Evolutionary conservation across 2,329 filamentous ascomycete genomes (phyloP).

Genomic region (Byssoonygena ceratinophila): DNA sequence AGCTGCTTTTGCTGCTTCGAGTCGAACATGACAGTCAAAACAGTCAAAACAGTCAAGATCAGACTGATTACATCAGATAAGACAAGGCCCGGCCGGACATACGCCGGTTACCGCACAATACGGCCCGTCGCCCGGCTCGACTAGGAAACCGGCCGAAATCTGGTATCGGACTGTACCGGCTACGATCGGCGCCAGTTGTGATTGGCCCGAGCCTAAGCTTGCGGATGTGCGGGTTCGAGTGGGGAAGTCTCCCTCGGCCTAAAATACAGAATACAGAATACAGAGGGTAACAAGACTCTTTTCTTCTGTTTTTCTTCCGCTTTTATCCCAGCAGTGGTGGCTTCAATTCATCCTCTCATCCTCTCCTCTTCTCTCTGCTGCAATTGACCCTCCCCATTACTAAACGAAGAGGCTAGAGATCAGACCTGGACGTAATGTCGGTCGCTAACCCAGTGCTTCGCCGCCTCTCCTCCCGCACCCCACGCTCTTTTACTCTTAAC

Average conservation of each 20-base stretch:
- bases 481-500: slow-evolving; percentile 32
- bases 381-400: slow-evolving; percentile 11
- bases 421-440: slow-evolving; percentile 26
- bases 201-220: background rate
- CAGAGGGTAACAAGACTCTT: too few species aligned
- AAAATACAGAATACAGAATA: too few species aligned
- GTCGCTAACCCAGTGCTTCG: slow-evolving; percentile 32
- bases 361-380: slow-evolving; percentile 34
- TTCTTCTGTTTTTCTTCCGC: slow-evolving; percentile 10
- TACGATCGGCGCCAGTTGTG: slow-evolving; percentile 3
- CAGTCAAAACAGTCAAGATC: too few species aligned
- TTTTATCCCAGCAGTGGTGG: slow-evolving; percentile 21
- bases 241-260: background rate
- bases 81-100: slow-evolving; percentile 1
- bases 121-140: background rate
- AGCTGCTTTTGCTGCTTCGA: too few species aligned
- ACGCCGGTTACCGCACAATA: background rate
- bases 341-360: slow-evolving; percentile 21
- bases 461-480: slow-evolving; percentile 34
- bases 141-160: background rate
- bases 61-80: background rate
- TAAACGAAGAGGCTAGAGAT: background rate
- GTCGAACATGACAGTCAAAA: too few species aligned
- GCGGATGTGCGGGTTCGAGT: background rate
- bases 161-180: slow-evolving; percentile 5